These are phyloP conservation scores for Spergularia marina DNA, from an alignment of 148 eudicot genomes.

Conservation along the genomic window DNA sequence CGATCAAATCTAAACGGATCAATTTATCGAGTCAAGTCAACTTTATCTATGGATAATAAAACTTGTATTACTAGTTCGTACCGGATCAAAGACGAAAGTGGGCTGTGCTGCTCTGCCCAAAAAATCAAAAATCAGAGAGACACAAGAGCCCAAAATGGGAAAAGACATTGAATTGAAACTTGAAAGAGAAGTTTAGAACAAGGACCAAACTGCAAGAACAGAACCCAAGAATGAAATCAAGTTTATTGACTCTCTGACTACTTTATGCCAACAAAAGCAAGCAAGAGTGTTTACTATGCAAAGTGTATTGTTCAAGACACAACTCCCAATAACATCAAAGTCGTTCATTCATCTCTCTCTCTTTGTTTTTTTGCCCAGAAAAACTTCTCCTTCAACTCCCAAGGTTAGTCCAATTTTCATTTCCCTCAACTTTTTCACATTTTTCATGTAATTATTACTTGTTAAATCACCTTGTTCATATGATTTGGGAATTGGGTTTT, in stretches of 20 bases:
- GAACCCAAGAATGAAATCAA: not conserved
- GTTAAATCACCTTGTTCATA: constrained; percentile 5
- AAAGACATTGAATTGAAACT: not conserved
- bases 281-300: constrained; percentile 10
- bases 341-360: not conserved
- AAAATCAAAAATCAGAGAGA: too few species aligned
- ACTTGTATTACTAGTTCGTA: too few species aligned
- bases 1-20: too few species aligned
- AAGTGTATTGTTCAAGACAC: not conserved
- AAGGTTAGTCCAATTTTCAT: constrained; percentile 36
- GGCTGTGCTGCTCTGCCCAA: too few species aligned
- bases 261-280: not conserved
- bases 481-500: constrained; percentile 2
- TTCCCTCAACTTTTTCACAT: constrained; percentile 10
- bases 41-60: too few species aligned
- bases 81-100: too few species aligned
- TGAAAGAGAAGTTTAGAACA: not conserved
- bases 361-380: constrained; percentile 8
- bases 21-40: too few species aligned
- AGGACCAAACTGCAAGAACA: not conserved
- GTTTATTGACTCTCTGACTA: constrained; percentile 3
- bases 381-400: constrained; percentile 31
- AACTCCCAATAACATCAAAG: constrained; percentile 7
- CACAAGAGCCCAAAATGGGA: not conserved
- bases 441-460: not conserved